Evolutionary conservation across 78 protist species (phyloP).

Genomic region (Capsaspora owczarzaki): DNA sequence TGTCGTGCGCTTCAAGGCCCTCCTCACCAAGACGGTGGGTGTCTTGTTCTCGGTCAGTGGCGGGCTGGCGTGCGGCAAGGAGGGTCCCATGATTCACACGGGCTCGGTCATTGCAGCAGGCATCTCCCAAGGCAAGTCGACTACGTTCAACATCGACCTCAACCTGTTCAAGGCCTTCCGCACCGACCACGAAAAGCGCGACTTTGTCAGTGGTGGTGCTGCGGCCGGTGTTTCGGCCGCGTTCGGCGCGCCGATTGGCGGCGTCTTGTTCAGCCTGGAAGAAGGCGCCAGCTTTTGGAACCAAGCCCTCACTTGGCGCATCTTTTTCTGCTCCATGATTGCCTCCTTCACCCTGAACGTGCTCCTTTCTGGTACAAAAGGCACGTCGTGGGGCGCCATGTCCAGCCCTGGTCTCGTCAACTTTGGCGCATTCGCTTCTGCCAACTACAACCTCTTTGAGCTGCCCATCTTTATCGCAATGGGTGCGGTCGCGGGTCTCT

Average conservation of each 20-base stretch:
- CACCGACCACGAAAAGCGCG: constrained; percentile 68
- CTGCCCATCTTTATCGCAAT: constrained; percentile 52
- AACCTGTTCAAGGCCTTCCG: constrained; percentile 43
- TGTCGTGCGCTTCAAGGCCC: constrained; percentile 56
- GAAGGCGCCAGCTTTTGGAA: constrained; percentile 56
- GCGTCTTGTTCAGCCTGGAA: constrained; percentile 80
- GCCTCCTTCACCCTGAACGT: constrained; percentile 57
- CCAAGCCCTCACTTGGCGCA: constrained; percentile 71
- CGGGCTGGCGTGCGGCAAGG: constrained; percentile 67
- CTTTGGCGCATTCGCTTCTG: not conserved
- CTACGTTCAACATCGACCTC: not conserved
- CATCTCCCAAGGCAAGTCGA: constrained; percentile 63
- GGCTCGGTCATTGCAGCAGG: constrained; percentile 72
- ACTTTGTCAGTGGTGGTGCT: constrained; percentile 74
- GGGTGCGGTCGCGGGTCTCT: constrained; percentile 65
- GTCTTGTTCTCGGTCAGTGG: constrained; percentile 46
- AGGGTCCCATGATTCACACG: constrained; percentile 85
- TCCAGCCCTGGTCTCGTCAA: constrained; percentile 55
- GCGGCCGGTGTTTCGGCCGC: constrained; percentile 93
- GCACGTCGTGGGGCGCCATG: constrained; percentile 16
- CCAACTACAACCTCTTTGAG: constrained; percentile 20
- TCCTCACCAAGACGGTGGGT: constrained; percentile 57
- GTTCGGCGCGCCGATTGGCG: constrained; percentile 92
- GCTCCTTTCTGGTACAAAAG: constrained; percentile 23
- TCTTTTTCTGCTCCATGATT: constrained; percentile 60